A percentile compares a stretch with the other conserved stretches of the same genome.
Evolutionary conservation across 805 yeast genomes (phyloP).

Genomic region (Blastobotrys muscicola): DNA sequence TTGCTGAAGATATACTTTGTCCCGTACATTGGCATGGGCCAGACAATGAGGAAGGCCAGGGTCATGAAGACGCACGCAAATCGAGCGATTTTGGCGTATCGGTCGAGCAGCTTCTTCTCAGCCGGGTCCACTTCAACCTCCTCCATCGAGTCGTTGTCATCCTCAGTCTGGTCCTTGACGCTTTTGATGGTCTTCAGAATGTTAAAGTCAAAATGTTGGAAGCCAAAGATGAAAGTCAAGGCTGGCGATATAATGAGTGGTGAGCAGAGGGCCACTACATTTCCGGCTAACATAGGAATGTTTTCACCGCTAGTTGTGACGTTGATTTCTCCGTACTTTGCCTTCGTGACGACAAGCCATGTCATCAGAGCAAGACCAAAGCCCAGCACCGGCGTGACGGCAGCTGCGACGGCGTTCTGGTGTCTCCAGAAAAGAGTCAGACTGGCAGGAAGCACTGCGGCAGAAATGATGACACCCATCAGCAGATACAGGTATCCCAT

Average conservation of each 20-base stretch:
- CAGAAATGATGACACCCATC: slow-evolving; percentile 83
- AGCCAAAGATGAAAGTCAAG: slow-evolving; percentile 52
- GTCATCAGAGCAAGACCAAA: slow-evolving; percentile 63
- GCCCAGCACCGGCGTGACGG: slow-evolving; percentile 69
- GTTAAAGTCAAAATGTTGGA: slow-evolving; percentile 69
- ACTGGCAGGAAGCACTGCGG: slow-evolving; percentile 75
- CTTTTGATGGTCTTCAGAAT: slow-evolving; percentile 43
- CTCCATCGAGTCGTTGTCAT: slow-evolving; percentile 11
- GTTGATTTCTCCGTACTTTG: slow-evolving; percentile 41
- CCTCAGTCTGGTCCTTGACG: slow-evolving; percentile 28
- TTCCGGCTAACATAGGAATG: slow-evolving; percentile 83
- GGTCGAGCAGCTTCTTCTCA: slow-evolving; percentile 44
- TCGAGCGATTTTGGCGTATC: slow-evolving; percentile 54
- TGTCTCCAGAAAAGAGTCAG: slow-evolving; percentile 55
- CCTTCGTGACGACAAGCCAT: slow-evolving; percentile 40
- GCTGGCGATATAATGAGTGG: slow-evolving; percentile 61
- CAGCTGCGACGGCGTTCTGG: slow-evolving; percentile 62
- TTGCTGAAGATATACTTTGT: slow-evolving; percentile 64
- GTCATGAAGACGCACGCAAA: slow-evolving; percentile 52
- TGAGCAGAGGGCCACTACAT: slow-evolving; percentile 69
- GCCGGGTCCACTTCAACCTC: slow-evolving; percentile 27
- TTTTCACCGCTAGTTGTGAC: slow-evolving; percentile 71
- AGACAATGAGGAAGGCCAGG: slow-evolving; percentile 54
- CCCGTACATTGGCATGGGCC: slow-evolving; percentile 97
- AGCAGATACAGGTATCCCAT: slow-evolving; percentile 83